These are phyloP conservation scores for Tetrapisispora nanseiensis DNA, from an alignment of 805 yeast genomes.

Conservation along the genomic window DNA sequence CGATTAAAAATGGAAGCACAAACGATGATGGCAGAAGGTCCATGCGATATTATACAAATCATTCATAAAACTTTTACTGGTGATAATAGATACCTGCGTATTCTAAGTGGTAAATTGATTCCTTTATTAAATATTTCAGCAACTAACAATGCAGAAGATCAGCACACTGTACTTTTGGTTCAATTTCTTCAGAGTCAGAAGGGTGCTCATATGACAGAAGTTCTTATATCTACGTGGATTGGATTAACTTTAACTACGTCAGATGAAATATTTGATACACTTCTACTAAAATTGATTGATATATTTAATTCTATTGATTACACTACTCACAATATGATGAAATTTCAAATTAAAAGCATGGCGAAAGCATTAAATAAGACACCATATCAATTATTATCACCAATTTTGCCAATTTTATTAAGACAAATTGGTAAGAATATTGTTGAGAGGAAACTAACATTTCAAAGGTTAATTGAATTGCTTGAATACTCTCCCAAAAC, in stretches of 20 bases:
- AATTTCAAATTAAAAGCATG: constrained; percentile 50
- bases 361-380: constrained; percentile 50
- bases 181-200: constrained; percentile 32
- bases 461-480: constrained; percentile 52
- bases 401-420: constrained; percentile 66
- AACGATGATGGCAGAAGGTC: background rate
- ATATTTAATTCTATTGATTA: constrained; percentile 55
- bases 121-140: constrained; percentile 40
- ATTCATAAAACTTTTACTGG: constrained; percentile 33
- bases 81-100: constrained; percentile 46
- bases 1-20: constrained; percentile 14
- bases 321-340: constrained; percentile 52
- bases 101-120: constrained; percentile 41
- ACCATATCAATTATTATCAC: constrained; percentile 72
- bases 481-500: constrained; percentile 52
- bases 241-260: constrained; percentile 51
- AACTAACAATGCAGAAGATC: constrained; percentile 33
- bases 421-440: constrained; percentile 49
- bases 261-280: constrained; percentile 60
- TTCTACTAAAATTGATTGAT: constrained; percentile 56
- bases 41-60: constrained; percentile 29
- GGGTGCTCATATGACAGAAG: constrained; percentile 42
- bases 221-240: constrained; percentile 52
- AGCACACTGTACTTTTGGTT: constrained; percentile 38
- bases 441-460: constrained; percentile 40